Conservation (phyloP, 345 rosid species). For the Gossypium raimondii region DNA sequence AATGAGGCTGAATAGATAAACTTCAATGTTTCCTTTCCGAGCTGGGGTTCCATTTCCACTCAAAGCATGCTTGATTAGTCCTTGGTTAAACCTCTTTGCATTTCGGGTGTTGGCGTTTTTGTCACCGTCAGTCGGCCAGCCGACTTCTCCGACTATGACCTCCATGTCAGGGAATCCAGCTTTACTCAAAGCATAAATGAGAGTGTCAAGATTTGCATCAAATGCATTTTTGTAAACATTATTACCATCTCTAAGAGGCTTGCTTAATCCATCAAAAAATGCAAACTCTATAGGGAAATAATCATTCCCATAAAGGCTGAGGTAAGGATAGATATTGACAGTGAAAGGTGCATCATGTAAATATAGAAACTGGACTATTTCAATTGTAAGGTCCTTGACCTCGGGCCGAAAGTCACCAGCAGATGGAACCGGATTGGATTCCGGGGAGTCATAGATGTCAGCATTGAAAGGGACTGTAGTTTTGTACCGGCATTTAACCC, state of each 20-base stretch:
- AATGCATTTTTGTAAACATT: constrained; percentile 16
- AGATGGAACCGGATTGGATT: constrained; percentile 20
- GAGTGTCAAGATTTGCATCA: constrained; percentile 23
- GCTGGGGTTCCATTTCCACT: constrained; percentile 17
- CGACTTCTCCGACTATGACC: constrained; percentile 21
- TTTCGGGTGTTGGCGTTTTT: constrained; percentile 16
- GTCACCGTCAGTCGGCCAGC: constrained; percentile 22
- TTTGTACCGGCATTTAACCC: constrained; percentile 28
- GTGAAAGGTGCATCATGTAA: constrained; percentile 37
- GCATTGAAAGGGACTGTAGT: constrained; percentile 50
- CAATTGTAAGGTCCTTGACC: constrained; percentile 15
- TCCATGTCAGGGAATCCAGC: constrained; percentile 16
- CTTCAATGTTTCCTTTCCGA: constrained; percentile 12
- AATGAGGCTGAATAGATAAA: constrained; percentile 18
- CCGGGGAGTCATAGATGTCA: constrained; percentile 35
- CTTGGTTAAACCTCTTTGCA: constrained; percentile 22
- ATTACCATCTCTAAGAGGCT: constrained; percentile 14
- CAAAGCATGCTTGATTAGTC: constrained; percentile 13
- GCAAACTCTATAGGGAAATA: constrained; percentile 47
- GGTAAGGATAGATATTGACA: constrained; percentile 49
- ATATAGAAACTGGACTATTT: constrained; percentile 14
- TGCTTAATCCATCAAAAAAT: constrained; percentile 35
- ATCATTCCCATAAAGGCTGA: constrained; percentile 37
- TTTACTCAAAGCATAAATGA: constrained; percentile 7
- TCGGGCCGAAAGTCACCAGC: constrained; percentile 19